phyloP scores from a whole-genome alignment of 2,329 filamentous ascomycete genomes.

The Blastomyces percursus region DNA sequence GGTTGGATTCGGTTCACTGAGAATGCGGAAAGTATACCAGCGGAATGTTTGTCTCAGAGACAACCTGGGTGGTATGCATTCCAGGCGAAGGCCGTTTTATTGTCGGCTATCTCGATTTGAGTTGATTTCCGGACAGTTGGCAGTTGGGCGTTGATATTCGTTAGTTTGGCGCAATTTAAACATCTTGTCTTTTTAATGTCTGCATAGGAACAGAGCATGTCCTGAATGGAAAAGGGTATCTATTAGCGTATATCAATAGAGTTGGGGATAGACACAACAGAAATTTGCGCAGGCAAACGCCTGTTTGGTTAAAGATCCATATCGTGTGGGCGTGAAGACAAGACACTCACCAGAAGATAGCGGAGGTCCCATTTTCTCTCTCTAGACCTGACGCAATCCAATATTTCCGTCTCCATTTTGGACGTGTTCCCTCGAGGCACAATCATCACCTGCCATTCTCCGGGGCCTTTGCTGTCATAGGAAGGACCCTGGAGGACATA shows the following conservation, averaged over 20 bases:
- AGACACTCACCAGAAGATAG: constrained; percentile 28
- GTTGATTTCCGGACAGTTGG: constrained; percentile 28
- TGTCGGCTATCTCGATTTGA: constrained; percentile 12
- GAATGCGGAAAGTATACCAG: background rate
- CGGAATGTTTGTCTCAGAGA: constrained; percentile 7
- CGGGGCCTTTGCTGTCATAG: constrained; percentile 12
- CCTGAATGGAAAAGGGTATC: constrained; percentile 18
- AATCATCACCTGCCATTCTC: constrained; percentile 26
- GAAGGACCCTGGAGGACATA: constrained; percentile 20
- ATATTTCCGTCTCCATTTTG: constrained; percentile 27
- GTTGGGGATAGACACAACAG: constrained; percentile 7
- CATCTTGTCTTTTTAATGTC: constrained; percentile 32
- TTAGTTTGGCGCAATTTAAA: constrained; percentile 28
- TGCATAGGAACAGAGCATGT: constrained; percentile 34
- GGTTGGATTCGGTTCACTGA: background rate
- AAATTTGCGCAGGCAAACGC: background rate
- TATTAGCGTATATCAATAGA: background rate
- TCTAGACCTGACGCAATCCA: constrained; percentile 27
- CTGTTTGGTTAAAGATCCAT: background rate
- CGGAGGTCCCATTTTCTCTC: constrained; percentile 30
- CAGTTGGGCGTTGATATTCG: constrained; percentile 29
- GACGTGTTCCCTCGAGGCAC: constrained; percentile 18
- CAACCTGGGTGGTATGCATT: constrained; percentile 28
- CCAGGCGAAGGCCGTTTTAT: constrained; percentile 19
- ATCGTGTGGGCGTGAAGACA: too few relatives aligned